Base-by-base conservation (phyloP, 805 yeast genomes). In the Pichia heedii region DNA sequence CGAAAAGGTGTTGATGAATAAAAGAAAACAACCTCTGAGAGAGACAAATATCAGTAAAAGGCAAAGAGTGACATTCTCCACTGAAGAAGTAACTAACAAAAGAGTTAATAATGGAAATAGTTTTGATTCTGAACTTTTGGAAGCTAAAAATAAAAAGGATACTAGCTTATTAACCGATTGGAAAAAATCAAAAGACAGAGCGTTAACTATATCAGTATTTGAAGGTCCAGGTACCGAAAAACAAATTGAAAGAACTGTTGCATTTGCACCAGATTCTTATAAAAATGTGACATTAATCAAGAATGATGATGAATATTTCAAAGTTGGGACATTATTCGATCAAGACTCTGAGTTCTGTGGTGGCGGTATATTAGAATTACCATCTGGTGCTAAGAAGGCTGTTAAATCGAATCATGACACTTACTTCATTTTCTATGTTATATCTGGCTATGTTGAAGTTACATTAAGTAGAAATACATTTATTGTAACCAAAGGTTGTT, bases 371-470 rank as follows among this genome's bases (percentile, higher is more conserved):
- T 66, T 85, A 45, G 77, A 77, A 45, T 64, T 86, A 26, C 88
- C 90, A 0, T 57, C 66, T 1, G 74, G 73, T 9, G 81, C 83
- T 0, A 67, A 71, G 40, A 85, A 84, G 55, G 73, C 79, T 36
- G 61, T 72, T 46, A 75, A 76, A 49, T 65, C 74, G 22, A 76
- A 89, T 20, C 81, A 77, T 26, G 79, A 77, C 44, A 79, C 84
- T 2, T 73, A 80, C 50, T 79, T 83, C 53, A 77, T 81, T 22
- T 88, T 88, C 56, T 83, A 79, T 56, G 87, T 88, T 36, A 71
- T 83, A 5, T 66, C 70, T 33, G 97, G 97, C 0, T 52, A 72
- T 3, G 57, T 85, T 9, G 85, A 84, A 53, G 89, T 84, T 3
- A 74, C 78, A 1, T 50, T 88, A 4, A 73, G 76, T 18, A 76